Evolutionary conservation across 73 alveolate species (phyloP).

Genomic region (Breviolum minutum): DNA sequence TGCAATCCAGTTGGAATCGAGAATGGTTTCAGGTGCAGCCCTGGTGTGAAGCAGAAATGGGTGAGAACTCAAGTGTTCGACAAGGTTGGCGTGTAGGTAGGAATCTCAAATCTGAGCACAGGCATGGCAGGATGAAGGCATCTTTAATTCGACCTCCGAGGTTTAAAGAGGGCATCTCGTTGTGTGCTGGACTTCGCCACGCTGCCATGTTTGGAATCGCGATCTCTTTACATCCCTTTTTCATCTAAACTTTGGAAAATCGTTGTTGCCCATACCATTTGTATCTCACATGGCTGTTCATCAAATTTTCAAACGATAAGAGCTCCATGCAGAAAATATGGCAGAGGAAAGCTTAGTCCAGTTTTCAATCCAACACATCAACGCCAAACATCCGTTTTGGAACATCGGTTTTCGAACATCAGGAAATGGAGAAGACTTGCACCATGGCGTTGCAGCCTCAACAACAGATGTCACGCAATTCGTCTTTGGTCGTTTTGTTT

Average conservation of each 20-base stretch:
- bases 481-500: no score
- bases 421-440: slow-evolving; percentile 81
- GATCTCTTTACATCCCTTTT: background rate
- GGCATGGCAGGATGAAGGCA: background rate
- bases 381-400: no score
- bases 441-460: slow-evolving; percentile 44
- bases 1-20: no score
- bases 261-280: no score
- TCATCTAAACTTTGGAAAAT: no score
- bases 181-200: slow-evolving; percentile 69
- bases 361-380: no score
- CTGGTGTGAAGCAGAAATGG: slow-evolving; percentile 93
- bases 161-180: slow-evolving; percentile 62
- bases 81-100: slow-evolving; percentile 91
- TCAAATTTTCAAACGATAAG: no score
- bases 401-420: no score
- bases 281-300: background rate
- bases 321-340: no score
- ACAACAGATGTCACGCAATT: background rate
- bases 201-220: background rate
- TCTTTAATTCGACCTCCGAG: background rate
- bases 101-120: background rate
- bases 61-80: slow-evolving; percentile 74
- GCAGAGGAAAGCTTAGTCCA: no score
- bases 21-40: slow-evolving; percentile 24